Percentiles rank a stretch among this genome's conserved stretches.
These are phyloP conservation scores for Chenopodium suecicum DNA, from an alignment of 148 eudicot species.

Conservation along the genomic window DNA sequence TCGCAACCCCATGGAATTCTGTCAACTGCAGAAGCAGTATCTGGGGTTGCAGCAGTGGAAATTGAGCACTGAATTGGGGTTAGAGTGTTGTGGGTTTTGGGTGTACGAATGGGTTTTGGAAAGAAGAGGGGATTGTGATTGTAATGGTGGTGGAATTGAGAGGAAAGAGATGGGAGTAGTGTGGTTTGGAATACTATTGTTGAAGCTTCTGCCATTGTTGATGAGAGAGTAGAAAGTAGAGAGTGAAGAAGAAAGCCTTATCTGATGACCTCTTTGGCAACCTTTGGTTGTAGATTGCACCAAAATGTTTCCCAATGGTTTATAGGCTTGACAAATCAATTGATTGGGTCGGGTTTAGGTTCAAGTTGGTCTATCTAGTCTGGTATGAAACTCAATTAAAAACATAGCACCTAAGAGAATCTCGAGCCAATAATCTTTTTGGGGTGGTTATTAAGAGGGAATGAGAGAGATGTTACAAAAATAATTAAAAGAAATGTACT, in stretches of 20 bases:
- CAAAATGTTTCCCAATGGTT: neutral
- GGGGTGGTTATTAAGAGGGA: no score
- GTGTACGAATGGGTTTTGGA: neutral
- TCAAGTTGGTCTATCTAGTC: no score
- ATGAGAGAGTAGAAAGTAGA: neutral
- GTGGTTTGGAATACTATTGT: constrained; percentile 35
- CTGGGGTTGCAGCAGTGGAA: constrained; percentile 26
- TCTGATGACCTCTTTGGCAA: constrained; percentile 19
- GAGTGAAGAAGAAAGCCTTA: constrained; percentile 33
- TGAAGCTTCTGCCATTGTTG: constrained; percentile 59
- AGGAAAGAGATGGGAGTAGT: constrained; percentile 35
- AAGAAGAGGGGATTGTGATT: neutral
- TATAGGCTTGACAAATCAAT: no score
- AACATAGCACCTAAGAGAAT: no score
- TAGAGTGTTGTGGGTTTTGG: neutral
- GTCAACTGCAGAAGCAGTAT: neutral
- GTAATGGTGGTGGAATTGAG: constrained; percentile 13
- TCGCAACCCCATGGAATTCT: constrained; percentile 86
- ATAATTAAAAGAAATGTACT: no score
- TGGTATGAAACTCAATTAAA: no score
- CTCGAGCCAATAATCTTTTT: no score
- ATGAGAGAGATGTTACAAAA: no score
- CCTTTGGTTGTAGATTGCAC: neutral
- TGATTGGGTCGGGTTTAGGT: no score
- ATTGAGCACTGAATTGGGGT: constrained; percentile 40